phyloP scores from a whole-genome alignment of 441 rosid genomes.

The Francoa sonchifolia region DNA sequence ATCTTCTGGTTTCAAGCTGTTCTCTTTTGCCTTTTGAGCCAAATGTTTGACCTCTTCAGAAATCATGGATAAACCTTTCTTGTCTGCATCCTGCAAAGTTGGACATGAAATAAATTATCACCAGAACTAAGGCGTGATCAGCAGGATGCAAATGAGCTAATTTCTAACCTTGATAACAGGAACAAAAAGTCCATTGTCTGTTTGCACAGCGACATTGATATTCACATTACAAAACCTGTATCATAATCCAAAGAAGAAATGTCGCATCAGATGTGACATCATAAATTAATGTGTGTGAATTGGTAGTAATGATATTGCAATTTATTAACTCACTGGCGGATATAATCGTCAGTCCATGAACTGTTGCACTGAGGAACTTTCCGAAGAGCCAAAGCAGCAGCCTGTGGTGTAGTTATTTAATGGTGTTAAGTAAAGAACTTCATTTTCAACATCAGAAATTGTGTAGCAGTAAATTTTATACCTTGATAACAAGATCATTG shows the following conservation, averaged over 20 bases:
- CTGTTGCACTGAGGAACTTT: conserved; percentile 94
- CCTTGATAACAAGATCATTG: conserved; percentile 91
- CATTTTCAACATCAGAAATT: no score
- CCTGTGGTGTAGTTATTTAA: conserved; percentile 41
- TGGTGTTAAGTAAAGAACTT: neutral
- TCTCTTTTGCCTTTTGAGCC: conserved; percentile 76
- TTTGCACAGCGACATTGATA: conserved; percentile 78
- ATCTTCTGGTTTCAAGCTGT: conserved; percentile 80
- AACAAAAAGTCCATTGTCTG: conserved; percentile 76
- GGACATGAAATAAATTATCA: conserved; percentile 2
- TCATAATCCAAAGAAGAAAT: conserved; percentile 6
- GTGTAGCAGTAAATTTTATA: no score
- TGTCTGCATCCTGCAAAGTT: conserved; percentile 61
- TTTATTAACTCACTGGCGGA: conserved; percentile 75
- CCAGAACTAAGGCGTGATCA: conserved; percentile 5
- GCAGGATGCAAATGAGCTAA: no score
- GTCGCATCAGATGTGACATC: neutral
- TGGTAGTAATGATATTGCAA: no score
- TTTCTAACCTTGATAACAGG: conserved; percentile 65
- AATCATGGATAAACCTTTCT: conserved; percentile 70
- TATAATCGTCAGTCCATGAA: conserved; percentile 86
- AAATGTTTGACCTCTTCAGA: conserved; percentile 54
- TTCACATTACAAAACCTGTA: conserved; percentile 65
- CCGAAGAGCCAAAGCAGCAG: conserved; percentile 86
- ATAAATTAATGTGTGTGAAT: neutral